These are phyloP conservation scores for Cyberlindnera xylosilytica DNA, from an alignment of 805 yeast genomes.

Conservation along the genomic window DNA sequence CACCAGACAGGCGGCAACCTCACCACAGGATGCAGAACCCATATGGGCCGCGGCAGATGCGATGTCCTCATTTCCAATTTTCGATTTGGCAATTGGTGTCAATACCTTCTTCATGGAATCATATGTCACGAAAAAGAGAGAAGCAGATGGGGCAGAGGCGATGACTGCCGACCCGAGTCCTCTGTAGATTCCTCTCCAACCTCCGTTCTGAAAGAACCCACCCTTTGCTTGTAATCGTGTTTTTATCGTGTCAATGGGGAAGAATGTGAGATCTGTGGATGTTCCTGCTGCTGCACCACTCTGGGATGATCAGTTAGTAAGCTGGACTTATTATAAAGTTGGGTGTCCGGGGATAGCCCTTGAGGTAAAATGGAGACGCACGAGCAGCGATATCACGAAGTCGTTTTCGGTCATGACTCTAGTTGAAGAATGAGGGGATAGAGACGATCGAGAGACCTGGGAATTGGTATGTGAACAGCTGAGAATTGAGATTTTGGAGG, in stretches of 20 bases:
- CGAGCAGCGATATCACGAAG: slow-evolving; percentile 24
- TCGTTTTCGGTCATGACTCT: slow-evolving; percentile 14
- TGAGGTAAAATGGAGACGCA: too few relatives aligned
- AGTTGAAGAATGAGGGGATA: too few relatives aligned
- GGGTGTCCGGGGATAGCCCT: too few relatives aligned
- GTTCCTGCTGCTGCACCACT: slow-evolving; percentile 98
- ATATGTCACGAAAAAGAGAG: slow-evolving; percentile 78
- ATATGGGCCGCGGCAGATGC: slow-evolving; percentile 61
- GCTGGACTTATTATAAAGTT: too few relatives aligned
- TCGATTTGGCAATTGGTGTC: slow-evolving; percentile 33
- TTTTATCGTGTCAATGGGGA: slow-evolving; percentile 94
- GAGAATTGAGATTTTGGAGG: too few relatives aligned
- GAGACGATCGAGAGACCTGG: too few relatives aligned
- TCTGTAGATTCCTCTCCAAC: slow-evolving; percentile 84
- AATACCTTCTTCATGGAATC: slow-evolving; percentile 62
- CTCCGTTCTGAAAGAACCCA: slow-evolving; percentile 91
- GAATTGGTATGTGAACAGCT: too few relatives aligned
- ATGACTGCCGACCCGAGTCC: slow-evolving; percentile 93
- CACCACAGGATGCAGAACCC: slow-evolving; percentile 87
- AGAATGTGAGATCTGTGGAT: slow-evolving; percentile 88
- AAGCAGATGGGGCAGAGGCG: slow-evolving; percentile 90
- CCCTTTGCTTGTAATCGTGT: slow-evolving; percentile 94
- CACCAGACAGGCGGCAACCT: slow-evolving; percentile 87
- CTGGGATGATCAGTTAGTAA: slow-evolving; percentile 19
- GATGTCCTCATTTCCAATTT: slow-evolving; percentile 25